phyloP scores from a whole-genome alignment of 148 eudicot species.

The Diospyros kaki region DNA sequence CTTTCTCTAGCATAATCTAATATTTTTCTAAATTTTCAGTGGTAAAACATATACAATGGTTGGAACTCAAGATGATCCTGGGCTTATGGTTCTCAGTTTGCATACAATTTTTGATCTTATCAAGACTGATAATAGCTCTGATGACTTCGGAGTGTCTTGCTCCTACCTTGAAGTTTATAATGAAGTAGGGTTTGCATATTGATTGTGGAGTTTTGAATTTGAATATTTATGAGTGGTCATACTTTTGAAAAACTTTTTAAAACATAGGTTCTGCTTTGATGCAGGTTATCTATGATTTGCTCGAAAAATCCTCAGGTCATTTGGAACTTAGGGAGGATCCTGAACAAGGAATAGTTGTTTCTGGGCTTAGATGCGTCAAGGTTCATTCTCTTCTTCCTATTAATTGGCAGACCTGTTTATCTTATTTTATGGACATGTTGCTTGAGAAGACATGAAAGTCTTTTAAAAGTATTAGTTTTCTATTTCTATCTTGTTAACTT shows the following conservation, averaged over 20 bases:
- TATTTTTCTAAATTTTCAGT: conserved; percentile 35
- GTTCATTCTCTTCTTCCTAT: conserved; percentile 23
- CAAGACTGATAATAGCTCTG: conserved; percentile 44
- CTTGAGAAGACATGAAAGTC: neutral
- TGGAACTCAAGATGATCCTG: conserved; percentile 71
- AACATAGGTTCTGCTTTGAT: conserved; percentile 17
- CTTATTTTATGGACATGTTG: neutral
- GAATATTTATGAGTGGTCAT: neutral
- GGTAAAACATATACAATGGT: conserved; percentile 90
- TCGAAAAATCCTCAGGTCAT: conserved; percentile 82
- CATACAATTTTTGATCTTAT: conserved; percentile 70
- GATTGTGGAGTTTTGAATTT: conserved; percentile 5
- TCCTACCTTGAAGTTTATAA: conserved; percentile 90
- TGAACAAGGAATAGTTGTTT: conserved; percentile 67
- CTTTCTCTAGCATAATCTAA: conserved; percentile 11
- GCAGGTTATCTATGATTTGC: conserved; percentile 91
- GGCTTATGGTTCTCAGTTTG: conserved; percentile 85
- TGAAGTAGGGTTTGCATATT: conserved; percentile 46
- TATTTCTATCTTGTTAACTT: no score
- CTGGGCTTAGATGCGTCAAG: conserved; percentile 83
- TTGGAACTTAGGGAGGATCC: conserved; percentile 90
- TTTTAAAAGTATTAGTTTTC: no score
- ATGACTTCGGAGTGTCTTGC: conserved; percentile 66
- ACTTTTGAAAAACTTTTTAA: conserved; percentile 1
- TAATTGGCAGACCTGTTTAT: neutral